These are phyloP conservation scores for Solanum chiquidenum DNA, from an alignment of 257 asterid species.

Conservation along the genomic window DNA sequence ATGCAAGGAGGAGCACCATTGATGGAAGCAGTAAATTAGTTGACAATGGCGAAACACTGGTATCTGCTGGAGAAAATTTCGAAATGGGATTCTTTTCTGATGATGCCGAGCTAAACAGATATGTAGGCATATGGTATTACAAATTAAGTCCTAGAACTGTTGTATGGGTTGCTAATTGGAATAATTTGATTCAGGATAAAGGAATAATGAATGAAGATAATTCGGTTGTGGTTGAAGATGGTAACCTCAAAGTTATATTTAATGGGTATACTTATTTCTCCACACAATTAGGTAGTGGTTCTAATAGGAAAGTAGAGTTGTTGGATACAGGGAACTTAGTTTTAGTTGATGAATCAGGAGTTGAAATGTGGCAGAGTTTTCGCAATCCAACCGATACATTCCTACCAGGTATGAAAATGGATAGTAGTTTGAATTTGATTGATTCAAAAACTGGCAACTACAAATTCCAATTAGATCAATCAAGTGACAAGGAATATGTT, in stretches of 20 bases:
- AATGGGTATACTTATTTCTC: background rate
- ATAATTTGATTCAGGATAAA: background rate
- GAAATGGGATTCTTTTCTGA: slow-evolving; percentile 34
- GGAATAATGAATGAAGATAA: background rate
- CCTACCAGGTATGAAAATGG: slow-evolving; percentile 36
- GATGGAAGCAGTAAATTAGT: background rate
- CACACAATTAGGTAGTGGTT: background rate
- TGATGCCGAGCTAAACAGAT: background rate
- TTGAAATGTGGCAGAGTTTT: slow-evolving; percentile 33
- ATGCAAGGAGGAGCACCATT: slow-evolving; percentile 29
- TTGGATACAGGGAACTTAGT: slow-evolving; percentile 39
- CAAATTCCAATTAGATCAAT: slow-evolving; percentile 7
- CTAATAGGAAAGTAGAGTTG: slow-evolving; percentile 16
- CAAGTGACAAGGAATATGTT: background rate
- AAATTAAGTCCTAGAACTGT: background rate
- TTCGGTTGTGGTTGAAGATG: slow-evolving; percentile 16
- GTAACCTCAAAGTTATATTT: background rate
- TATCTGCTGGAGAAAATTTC: slow-evolving; percentile 24
- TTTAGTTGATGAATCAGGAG: slow-evolving; percentile 1
- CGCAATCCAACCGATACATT: slow-evolving; percentile 27
- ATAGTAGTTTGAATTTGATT: background rate
- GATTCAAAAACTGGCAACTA: slow-evolving; percentile 5
- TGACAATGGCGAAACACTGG: slow-evolving; percentile 10
- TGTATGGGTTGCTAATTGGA: slow-evolving; percentile 43
- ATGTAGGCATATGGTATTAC: slow-evolving; percentile 41